These are phyloP conservation scores for Kwoniella dejecticola DNA, from an alignment of 768 basidiomycete species.

Conservation along the genomic window DNA sequence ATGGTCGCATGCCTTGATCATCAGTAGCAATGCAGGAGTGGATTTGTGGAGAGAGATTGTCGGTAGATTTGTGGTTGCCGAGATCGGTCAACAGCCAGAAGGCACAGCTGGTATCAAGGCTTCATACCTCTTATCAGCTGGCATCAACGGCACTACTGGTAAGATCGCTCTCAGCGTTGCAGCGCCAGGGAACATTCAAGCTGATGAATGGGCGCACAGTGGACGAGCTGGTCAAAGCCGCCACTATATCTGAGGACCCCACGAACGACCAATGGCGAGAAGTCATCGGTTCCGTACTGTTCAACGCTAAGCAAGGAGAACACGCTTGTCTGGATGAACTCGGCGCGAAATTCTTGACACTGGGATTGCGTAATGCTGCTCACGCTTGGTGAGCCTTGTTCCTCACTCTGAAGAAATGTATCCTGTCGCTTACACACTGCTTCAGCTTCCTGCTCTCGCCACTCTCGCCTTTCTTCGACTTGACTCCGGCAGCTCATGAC, in stretches of 20 bases:
- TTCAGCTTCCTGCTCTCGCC: constrained; percentile 76
- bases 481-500: constrained; percentile 68
- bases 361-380: constrained; percentile 78
- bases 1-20: constrained; percentile 95
- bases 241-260: constrained; percentile 65
- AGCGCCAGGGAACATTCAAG: neutral
- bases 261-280: constrained; percentile 77
- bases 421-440: constrained; percentile 7
- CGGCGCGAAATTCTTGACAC: constrained; percentile 75
- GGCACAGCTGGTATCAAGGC: constrained; percentile 59
- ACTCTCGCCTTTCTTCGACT: constrained; percentile 73
- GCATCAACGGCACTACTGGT: constrained; percentile 70
- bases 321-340: constrained; percentile 77
- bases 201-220: constrained; percentile 26
- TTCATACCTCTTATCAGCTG: constrained; percentile 78
- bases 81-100: constrained; percentile 61
- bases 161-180: constrained; percentile 55
- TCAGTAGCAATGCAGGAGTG: constrained; percentile 88
- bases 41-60: constrained; percentile 92
- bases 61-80: constrained; percentile 76
- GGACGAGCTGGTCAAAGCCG: constrained; percentile 56
- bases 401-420: too few relatives aligned
- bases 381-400: constrained; percentile 74
- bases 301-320: constrained; percentile 66
- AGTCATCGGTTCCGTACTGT: constrained; percentile 77